A percentile compares a stretch with the other conserved stretches of the same genome.
Conservation (phyloP, 768 basidiomycete species). For the Fomitopsis pulvina region DNA sequence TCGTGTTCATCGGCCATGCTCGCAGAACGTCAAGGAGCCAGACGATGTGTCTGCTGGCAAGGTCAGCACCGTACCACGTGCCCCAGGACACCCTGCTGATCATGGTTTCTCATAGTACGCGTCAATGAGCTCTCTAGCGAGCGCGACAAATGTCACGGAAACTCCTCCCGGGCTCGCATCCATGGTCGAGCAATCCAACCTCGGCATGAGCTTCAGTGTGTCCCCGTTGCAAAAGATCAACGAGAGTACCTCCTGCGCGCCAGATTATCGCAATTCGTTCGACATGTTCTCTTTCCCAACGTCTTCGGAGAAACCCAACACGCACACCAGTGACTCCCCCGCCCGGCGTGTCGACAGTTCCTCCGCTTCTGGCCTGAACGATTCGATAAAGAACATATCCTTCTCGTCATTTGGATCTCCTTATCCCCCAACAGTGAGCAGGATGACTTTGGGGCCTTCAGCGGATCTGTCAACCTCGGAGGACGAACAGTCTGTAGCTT, state of each 20-base stretch:
- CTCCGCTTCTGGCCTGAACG: background rate
- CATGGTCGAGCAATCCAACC: background rate
- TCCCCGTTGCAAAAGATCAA: background rate
- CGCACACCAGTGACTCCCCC: background rate
- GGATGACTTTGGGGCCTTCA: background rate
- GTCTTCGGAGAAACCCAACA: background rate
- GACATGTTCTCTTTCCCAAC: background rate
- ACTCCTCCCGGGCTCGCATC: background rate
- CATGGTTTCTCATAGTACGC: background rate
- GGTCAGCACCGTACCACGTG: background rate
- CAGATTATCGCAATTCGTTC: background rate
- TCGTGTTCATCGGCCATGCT: background rate
- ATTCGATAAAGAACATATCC: background rate
- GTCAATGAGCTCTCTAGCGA: background rate
- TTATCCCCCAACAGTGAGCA: background rate
- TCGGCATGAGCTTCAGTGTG: background rate
- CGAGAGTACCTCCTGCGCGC: background rate
- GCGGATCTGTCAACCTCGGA: background rate
- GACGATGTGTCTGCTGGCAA: background rate
- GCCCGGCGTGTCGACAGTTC: background rate
- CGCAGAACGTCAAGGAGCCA: background rate
- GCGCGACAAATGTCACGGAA: background rate
- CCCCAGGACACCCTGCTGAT: background rate
- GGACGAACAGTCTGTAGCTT: background rate
- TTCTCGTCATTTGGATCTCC: constrained; percentile 12